Percentiles rank a stretch among this genome's conserved stretches.
These are phyloP conservation scores for Fusarium napiforme DNA, from an alignment of 2,329 filamentous ascomycete species.

Conservation along the genomic window DNA sequence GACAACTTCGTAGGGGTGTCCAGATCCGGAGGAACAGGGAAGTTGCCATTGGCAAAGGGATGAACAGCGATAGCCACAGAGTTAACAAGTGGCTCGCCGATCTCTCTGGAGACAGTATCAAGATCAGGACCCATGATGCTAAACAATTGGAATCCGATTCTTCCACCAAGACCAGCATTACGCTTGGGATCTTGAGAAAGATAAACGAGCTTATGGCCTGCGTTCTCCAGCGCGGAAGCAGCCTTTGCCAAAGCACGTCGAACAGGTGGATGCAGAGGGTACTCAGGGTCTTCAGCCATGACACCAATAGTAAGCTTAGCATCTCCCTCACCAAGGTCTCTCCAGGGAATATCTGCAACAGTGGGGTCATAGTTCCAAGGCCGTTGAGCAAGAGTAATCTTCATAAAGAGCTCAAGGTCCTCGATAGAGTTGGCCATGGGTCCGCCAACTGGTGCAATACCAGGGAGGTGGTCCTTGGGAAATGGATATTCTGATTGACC, in stretches of 20 bases:
- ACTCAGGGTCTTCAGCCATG: slow-evolving; percentile 57
- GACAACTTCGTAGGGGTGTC: slow-evolving; percentile 1
- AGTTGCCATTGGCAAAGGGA: slow-evolving; percentile 18
- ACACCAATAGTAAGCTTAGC: slow-evolving; percentile 57
- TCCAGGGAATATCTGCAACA: slow-evolving; percentile 59
- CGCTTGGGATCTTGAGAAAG: slow-evolving; percentile 42
- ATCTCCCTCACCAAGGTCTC: slow-evolving; percentile 35
- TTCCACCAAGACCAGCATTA: slow-evolving; percentile 20
- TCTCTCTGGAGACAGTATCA: slow-evolving; percentile 16
- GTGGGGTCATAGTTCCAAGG: slow-evolving; percentile 59
- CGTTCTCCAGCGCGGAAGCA: slow-evolving; percentile 49
- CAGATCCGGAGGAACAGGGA: slow-evolving; percentile 23
- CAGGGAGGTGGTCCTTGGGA: slow-evolving; percentile 21
- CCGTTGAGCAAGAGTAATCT: slow-evolving; percentile 50
- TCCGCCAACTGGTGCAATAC: slow-evolving; percentile 54
- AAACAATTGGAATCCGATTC: slow-evolving; percentile 39
- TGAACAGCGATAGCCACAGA: slow-evolving; percentile 34
- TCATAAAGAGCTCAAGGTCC: slow-evolving; percentile 47
- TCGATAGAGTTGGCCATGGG: slow-evolving; percentile 55
- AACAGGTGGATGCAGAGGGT: slow-evolving; percentile 63
- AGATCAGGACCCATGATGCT: slow-evolving; percentile 23
- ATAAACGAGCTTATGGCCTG: slow-evolving; percentile 58
- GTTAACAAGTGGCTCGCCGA: slow-evolving; percentile 33
- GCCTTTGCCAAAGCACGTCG: slow-evolving; percentile 56
- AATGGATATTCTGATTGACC: slow-evolving; percentile 38